These are phyloP conservation scores for Plasmodium sp. DNA, from an alignment of 169 alveolate species.

Conservation along the genomic window DNA sequence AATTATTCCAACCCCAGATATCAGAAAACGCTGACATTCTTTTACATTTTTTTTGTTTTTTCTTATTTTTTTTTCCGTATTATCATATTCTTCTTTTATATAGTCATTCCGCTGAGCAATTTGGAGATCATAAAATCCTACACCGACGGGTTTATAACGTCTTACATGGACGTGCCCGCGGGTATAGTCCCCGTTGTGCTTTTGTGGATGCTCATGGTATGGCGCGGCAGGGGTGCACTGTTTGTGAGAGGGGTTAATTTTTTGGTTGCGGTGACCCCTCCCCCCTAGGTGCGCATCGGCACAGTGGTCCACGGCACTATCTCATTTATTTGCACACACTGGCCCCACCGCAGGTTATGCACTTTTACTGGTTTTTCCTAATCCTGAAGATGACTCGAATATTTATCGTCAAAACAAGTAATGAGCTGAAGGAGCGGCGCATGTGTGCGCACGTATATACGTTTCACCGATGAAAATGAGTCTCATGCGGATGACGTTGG, in stretches of 20 bases:
- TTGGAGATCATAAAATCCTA: constrained; percentile 3
- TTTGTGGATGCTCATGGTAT: constrained; percentile 64
- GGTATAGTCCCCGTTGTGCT: constrained; percentile 19
- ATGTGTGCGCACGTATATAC: background rate
- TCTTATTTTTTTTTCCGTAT: constrained; percentile 68
- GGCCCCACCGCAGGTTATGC: constrained; percentile 30
- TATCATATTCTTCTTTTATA: constrained; percentile 32
- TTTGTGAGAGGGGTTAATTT: background rate
- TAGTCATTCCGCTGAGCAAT: constrained; percentile 56
- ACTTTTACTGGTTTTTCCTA: constrained; percentile 57
- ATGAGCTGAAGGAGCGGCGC: background rate
- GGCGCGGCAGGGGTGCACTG: background rate
- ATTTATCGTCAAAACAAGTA: constrained; percentile 28
- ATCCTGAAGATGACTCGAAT: constrained; percentile 55
- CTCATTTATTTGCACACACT: background rate
- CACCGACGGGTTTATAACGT: constrained; percentile 60
- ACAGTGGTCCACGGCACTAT: background rate
- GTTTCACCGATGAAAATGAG: background rate
- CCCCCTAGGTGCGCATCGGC: background rate
- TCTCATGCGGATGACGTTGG: background rate
- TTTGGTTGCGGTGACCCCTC: background rate
- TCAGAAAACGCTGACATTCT: background rate
- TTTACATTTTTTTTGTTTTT: constrained; percentile 54
- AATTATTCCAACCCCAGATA: constrained; percentile 54
- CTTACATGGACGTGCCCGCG: constrained; percentile 45